Evolutionary conservation across 2,329 filamentous ascomycete genomes (phyloP), one percentile per base, ranked within the genome.

Genomic region (Calcarisporium arbuscula): DNA sequence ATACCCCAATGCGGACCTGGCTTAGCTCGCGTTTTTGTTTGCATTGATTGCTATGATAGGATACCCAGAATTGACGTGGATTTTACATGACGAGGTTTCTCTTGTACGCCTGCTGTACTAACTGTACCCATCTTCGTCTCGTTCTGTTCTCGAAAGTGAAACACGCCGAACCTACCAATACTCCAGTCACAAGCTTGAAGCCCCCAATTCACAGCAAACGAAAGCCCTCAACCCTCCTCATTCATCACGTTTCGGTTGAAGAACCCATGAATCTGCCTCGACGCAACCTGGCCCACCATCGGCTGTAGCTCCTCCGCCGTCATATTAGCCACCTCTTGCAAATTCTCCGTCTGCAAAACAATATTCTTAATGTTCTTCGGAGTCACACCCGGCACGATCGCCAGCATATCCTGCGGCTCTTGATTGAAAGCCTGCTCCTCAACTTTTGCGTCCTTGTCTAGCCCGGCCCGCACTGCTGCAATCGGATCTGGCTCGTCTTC

Each of bases 401-500:
- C 69, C 43, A 98, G 62, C 85, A 96, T 94, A 54, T 96, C 90
- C 61, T 94, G 85, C 19, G 88, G 86, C 49, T 86, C 80, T 41
- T 82, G 75, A 49, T 88, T 94, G 52, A 94, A 95, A 1, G 71
- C 77, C 48, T 85, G 77, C 46, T 82, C 73, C 39, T 80, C 80
- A 3, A 70, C 74, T 50, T 64, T 70, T 55, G 76, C 67, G 38
- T 61, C 60, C 43, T 54, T 56, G 38, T 64, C 46, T 68, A 98
- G 65, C 0, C 92, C 92, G 3, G 89, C 76, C 39, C 83, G 78
- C 7, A 95, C 88, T 0, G 92, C 92, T 4, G 78, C 79, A 22
- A 94, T 72, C 2, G 92, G 92, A 56, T 98, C 89, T 0, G 92
- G 92, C 60, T 98, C 92, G 4, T 81, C 71, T 48, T 90, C 83